Percentiles rank a stretch among this genome's conserved stretches.
These are phyloP conservation scores for Penicillium verhagenii DNA, from an alignment of 495 filamentous ascomycete species.

Conservation along the genomic window DNA sequence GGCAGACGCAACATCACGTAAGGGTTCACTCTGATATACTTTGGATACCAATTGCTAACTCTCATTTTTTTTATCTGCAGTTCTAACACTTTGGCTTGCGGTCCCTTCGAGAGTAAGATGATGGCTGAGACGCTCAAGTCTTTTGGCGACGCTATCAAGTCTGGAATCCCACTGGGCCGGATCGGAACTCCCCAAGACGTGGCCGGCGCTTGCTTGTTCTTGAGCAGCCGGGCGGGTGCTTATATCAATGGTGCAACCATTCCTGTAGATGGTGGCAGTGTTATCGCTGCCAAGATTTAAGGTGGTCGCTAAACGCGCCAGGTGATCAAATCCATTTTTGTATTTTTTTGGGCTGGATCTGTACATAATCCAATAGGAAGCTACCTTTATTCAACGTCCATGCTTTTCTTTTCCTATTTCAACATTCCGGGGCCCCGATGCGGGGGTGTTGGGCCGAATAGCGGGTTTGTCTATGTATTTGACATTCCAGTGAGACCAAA, in stretches of 20 bases:
- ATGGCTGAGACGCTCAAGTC: slow-evolving; percentile 68
- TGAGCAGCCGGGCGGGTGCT: slow-evolving; percentile 66
- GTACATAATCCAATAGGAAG: slow-evolving; percentile 1
- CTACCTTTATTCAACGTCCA: slow-evolving; percentile 1
- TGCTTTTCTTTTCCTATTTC: not conserved
- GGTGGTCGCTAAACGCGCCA: slow-evolving; percentile 1
- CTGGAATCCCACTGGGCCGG: slow-evolving; percentile 63
- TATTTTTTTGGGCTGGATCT: not conserved
- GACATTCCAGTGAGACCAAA: slow-evolving; percentile 12
- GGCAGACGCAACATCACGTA: slow-evolving; percentile 70
- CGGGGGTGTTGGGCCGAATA: not conserved
- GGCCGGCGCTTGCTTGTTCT: slow-evolving; percentile 72
- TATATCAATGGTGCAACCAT: slow-evolving; percentile 80
- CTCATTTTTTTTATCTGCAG: slow-evolving; percentile 11
- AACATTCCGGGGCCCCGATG: not conserved
- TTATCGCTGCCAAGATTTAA: slow-evolving; percentile 55
- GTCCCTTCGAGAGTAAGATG: slow-evolving; percentile 82
- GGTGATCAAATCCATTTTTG: slow-evolving; percentile 7
- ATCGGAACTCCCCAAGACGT: slow-evolving; percentile 73
- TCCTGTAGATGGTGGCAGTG: slow-evolving; percentile 66
- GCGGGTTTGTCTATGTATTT: not conserved
- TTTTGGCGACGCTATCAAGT: slow-evolving; percentile 61
- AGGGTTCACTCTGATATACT: not conserved
- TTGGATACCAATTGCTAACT: not conserved
- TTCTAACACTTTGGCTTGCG: slow-evolving; percentile 70